phyloP scores from a whole-genome alignment of 331 rosid genomes.

The Quercus tomentella region DNA sequence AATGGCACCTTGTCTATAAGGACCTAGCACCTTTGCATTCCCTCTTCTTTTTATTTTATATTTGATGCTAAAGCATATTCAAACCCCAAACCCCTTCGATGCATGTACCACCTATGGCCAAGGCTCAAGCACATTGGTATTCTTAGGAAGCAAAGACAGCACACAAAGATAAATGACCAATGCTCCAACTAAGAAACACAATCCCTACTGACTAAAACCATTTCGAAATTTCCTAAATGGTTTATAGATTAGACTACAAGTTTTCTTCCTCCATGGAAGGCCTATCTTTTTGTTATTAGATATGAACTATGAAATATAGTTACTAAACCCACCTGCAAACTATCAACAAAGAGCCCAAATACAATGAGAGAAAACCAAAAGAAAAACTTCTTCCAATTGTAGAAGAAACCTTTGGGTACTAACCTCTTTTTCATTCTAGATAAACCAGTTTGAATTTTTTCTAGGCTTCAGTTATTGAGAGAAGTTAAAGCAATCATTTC shows the following conservation, averaged over 20 bases:
- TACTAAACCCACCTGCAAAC: background rate
- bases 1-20: background rate
- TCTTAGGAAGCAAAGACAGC: background rate
- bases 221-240: background rate
- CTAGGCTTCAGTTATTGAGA: background rate
- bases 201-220: background rate
- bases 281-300: background rate
- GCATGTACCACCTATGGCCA: background rate
- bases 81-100: background rate
- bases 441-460: background rate
- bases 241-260: background rate
- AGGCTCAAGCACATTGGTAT: background rate
- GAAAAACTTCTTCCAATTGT: background rate
- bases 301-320: background rate
- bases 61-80: background rate
- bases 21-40: background rate
- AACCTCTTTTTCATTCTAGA: background rate
- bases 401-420: background rate
- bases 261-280: background rate
- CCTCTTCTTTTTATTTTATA: background rate
- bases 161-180: background rate
- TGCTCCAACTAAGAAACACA: background rate
- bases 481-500: background rate
- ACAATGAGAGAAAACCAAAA: background rate
- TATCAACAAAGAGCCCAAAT: background rate